These are phyloP conservation scores for Trichopus zeylanicus DNA, from an alignment of 116 monocot genomes.

Conservation along the genomic window DNA sequence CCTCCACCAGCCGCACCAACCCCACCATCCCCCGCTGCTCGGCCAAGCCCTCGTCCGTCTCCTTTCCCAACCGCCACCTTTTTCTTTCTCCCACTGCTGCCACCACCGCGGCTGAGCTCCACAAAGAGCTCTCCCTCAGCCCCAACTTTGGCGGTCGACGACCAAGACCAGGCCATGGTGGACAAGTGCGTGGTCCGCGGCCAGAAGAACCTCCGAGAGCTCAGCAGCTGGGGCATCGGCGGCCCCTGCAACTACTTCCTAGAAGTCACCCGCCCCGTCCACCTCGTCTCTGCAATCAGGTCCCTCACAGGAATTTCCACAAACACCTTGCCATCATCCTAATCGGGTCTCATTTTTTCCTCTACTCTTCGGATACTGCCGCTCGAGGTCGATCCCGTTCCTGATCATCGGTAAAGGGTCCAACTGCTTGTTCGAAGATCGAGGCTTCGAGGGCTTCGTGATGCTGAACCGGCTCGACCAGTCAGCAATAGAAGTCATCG, in stretches of 20 bases:
- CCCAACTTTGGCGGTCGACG: not conserved
- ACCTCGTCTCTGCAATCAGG: conserved; percentile 20
- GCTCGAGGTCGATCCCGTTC: conserved; percentile 5
- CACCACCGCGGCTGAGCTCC: not conserved
- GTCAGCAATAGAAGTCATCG: conserved; percentile 4
- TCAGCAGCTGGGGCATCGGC: conserved; percentile 36
- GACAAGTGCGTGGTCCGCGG: conserved; percentile 7
- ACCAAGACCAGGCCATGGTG: not conserved
- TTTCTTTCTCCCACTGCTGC: not conserved
- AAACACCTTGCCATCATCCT: conserved; percentile 1
- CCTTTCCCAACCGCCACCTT: not conserved
- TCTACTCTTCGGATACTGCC: conserved; percentile 18
- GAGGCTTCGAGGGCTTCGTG: conserved; percentile 32
- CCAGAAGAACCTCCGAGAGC: conserved; percentile 24
- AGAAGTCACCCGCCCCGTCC: conserved; percentile 12
- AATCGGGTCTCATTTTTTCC: no score
- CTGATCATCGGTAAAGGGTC: conserved; percentile 33
- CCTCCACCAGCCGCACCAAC: not conserved
- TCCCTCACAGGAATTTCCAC: not conserved
- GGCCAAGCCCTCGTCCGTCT: not conserved
- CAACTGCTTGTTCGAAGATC: conserved; percentile 41
- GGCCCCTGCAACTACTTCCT: conserved; percentile 31
- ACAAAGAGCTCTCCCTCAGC: not conserved
- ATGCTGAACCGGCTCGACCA: conserved; percentile 21
- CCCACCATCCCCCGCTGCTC: not conserved